Conservation (phyloP, 2,329 filamentous ascomycete genomes). For the Lachnellula occidentalis region DNA sequence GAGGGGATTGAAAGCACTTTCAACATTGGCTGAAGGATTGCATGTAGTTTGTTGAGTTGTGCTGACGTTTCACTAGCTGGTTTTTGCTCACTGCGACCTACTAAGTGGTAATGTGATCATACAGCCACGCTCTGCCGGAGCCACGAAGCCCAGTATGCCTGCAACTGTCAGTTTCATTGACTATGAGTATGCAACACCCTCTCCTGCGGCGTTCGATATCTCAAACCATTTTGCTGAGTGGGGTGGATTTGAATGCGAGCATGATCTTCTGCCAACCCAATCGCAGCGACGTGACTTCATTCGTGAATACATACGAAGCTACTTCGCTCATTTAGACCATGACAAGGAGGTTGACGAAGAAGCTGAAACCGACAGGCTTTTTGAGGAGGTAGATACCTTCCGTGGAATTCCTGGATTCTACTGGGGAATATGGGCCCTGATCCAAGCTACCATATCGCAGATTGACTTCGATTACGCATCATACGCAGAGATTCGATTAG, state of each 20-base stretch:
- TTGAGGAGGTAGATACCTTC: constrained; percentile 78
- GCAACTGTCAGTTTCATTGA: constrained; percentile 81
- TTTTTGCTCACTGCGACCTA: constrained; percentile 94
- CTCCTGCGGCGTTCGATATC: constrained; percentile 91
- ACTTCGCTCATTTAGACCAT: constrained; percentile 50
- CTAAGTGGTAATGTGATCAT: constrained; percentile 96
- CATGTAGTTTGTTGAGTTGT: neutral
- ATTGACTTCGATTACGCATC: constrained; percentile 96
- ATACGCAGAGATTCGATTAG: constrained; percentile 80
- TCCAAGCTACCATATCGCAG: constrained; percentile 87
- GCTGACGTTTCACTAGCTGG: constrained; percentile 49
- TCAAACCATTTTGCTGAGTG: constrained; percentile 98
- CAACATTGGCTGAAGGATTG: neutral
- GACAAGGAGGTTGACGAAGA: constrained; percentile 42
- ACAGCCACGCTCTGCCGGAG: constrained; percentile 43
- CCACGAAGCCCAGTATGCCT: constrained; percentile 32
- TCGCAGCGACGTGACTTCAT: constrained; percentile 76
- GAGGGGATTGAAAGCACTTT: neutral
- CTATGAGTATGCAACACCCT: constrained; percentile 95
- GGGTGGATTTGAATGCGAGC: constrained; percentile 95
- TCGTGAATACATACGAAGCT: constrained; percentile 73
- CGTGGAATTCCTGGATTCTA: constrained; percentile 84
- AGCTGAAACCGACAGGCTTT: constrained; percentile 62
- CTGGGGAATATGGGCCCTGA: constrained; percentile 93
- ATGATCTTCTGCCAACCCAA: constrained; percentile 71